phyloP scores from a whole-genome alignment of 75 land plant species.

The Pinus tabuliformis region DNA sequence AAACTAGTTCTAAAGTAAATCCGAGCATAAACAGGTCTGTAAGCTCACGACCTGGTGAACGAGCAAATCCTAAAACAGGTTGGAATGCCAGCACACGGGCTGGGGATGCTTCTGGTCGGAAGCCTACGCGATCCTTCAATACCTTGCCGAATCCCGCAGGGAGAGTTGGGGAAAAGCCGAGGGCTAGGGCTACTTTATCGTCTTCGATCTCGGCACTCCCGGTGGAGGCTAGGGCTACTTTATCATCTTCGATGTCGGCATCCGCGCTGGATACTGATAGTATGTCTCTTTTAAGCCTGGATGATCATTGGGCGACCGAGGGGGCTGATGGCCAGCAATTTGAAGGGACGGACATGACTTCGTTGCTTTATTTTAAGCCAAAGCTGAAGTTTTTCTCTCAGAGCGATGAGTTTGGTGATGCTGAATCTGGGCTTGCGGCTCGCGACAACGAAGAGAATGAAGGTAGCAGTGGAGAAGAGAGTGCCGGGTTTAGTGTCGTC shows the following conservation, averaged over 20 bases:
- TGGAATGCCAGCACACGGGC: neutral
- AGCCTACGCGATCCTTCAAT: neutral
- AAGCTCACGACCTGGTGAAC: too few species aligned
- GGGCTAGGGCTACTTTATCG: neutral
- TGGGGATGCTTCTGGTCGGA: neutral
- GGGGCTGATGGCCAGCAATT: neutral
- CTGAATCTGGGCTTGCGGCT: slow-evolving; percentile 7
- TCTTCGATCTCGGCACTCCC: neutral
- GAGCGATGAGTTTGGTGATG: neutral
- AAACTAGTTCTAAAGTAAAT: slow-evolving; percentile 2
- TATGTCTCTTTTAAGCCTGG: neutral
- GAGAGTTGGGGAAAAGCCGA: slow-evolving; percentile 47
- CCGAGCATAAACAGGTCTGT: neutral
- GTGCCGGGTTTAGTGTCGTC: slow-evolving; percentile 42
- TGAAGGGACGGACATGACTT: neutral
- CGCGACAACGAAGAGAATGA: slow-evolving; percentile 14
- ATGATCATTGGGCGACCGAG: neutral
- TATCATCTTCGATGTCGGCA: neutral
- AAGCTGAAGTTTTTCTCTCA: slow-evolving; percentile 22
- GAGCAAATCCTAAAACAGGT: neutral
- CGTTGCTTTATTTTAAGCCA: slow-evolving; percentile 17
- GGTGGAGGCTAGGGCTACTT: neutral
- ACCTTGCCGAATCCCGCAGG: neutral
- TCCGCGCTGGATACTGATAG: neutral
- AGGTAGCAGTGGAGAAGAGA: slow-evolving; percentile 11